These are phyloP conservation scores for Aspergillus eucalypticola DNA, from an alignment of 2,329 filamentous ascomycete genomes.

Conservation along the genomic window DNA sequence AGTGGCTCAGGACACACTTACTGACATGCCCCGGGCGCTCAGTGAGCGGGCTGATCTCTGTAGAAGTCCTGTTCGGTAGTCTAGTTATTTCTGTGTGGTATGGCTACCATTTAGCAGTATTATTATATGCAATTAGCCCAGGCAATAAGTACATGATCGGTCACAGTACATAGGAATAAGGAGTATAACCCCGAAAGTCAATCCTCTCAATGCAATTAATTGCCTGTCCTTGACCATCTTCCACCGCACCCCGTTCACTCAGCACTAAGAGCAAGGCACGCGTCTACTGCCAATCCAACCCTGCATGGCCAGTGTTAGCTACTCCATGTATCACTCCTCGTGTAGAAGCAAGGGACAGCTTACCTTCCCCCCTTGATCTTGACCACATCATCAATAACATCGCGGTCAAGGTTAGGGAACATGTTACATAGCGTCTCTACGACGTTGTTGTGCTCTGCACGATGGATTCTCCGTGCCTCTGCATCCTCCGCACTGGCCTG, in stretches of 20 bases:
- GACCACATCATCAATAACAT: conserved; percentile 95
- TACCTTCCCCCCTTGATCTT: conserved; percentile 91
- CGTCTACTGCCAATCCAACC: conserved; percentile 82
- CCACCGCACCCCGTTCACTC: conserved; percentile 28
- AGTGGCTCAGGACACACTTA: too few relatives aligned
- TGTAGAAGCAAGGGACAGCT: conserved; percentile 40
- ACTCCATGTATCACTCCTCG: neutral
- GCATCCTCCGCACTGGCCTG: conserved; percentile 89
- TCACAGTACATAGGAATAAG: neutral
- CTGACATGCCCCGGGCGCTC: too few relatives aligned
- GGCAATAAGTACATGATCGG: conserved; percentile 9
- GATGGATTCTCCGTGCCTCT: conserved; percentile 78
- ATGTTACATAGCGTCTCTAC: conserved; percentile 93
- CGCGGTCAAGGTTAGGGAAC: conserved; percentile 93
- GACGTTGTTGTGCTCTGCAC: conserved; percentile 82
- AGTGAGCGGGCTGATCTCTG: too few relatives aligned
- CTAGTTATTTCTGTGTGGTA: neutral
- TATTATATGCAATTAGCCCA: conserved; percentile 6
- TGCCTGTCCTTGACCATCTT: neutral
- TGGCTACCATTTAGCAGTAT: neutral
- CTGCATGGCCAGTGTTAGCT: conserved; percentile 45
- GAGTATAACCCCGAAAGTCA: neutral
- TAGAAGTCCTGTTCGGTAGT: too few relatives aligned
- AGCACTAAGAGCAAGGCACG: conserved; percentile 70
- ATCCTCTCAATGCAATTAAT: neutral